A percentile compares a stretch with the other conserved stretches of the same genome.
phyloP scores from a whole-genome alignment of 2,329 filamentous ascomycete species.

The Nakataea oryzae region DNA sequence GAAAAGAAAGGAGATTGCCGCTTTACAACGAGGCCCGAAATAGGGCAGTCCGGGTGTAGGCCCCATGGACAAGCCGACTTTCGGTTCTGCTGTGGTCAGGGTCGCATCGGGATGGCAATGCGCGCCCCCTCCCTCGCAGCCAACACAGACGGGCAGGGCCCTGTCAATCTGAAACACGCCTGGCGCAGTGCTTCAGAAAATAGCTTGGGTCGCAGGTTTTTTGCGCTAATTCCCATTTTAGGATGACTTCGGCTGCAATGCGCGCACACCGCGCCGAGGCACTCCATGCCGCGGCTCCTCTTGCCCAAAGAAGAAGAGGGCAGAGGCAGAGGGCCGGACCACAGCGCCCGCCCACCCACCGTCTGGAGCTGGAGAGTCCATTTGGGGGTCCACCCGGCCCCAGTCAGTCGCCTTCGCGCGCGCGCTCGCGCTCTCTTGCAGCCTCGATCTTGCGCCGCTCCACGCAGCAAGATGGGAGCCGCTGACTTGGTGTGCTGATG shows the following conservation, averaged over 20 bases:
- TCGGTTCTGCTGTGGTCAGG: not conserved
- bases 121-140: not conserved
- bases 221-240: constrained; percentile 22
- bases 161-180: constrained; percentile 37
- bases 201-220: constrained; percentile 22
- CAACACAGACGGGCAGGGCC: constrained; percentile 6
- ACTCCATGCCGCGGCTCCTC: not conserved
- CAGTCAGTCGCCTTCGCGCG: not conserved
- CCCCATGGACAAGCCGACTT: not conserved
- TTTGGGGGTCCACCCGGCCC: not conserved
- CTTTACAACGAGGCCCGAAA: not conserved
- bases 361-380: not conserved
- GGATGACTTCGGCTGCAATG: constrained; percentile 1
- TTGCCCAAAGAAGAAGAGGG: not conserved
- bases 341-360: not conserved
- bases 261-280: not conserved
- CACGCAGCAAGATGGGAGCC: not conserved
- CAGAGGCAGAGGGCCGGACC: not conserved
- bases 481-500: not conserved
- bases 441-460: too few relatives aligned
- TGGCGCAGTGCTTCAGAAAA: constrained; percentile 39
- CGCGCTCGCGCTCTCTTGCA: not conserved
- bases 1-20: not conserved
- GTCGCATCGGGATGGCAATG: not conserved
- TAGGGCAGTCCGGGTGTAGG: not conserved